Evolutionary conservation across 2,329 filamentous ascomycete species (phyloP), one percentile per base, ranked within the genome.

Genomic region (Fusarium dimerum): DNA sequence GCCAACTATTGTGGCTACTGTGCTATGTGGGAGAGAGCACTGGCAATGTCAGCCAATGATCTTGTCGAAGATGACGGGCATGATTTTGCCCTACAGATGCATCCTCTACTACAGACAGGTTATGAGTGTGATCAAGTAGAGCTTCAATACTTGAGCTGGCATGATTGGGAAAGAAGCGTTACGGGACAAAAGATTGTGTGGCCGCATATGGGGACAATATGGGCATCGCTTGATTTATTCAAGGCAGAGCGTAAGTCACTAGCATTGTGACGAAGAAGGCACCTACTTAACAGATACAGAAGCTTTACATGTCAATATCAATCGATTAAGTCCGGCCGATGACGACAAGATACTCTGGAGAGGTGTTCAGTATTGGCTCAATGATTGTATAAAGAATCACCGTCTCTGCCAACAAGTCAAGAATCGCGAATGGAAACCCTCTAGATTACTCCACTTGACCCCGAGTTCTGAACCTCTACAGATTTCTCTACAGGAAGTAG

Each of bases 331-430:
- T 4, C 32, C 32, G 32, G 32, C 10, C 13, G 32, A 36, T 9
- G 13, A 36, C 32, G 32, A 36, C 32, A 36, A 36, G 32, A 15
- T 36, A 11, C 32, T 44, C 5, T 49, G 47, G 47, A 40, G 39
- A 7, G 41, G 40, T 36, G 30, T 54, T 32, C 40, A 40, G 16
- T 30, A 20, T 16, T 56, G 54, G 54, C 45, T 56, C 17, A 40
- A 12, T 39, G 26, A 40, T 2, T 56, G 54, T 6, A 9, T 34
- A 0, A 40, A 38, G 12, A 6, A 42, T 3, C 54, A 56, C 3
- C 2, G 6, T 13, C 20, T 46, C 4, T 56, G 54, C 13, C 41
- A 40, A 20, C 3, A 16, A 11, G 2, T 17, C 2, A 42, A 38
- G 3, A n/a, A 44, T 16, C 7, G 32, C 18, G 4, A 29, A 1